Percentiles rank a stretch among this genome's conserved stretches.
Conservation (phyloP, 2,329 filamentous ascomycete genomes). For the Phoma sp. region DNA sequence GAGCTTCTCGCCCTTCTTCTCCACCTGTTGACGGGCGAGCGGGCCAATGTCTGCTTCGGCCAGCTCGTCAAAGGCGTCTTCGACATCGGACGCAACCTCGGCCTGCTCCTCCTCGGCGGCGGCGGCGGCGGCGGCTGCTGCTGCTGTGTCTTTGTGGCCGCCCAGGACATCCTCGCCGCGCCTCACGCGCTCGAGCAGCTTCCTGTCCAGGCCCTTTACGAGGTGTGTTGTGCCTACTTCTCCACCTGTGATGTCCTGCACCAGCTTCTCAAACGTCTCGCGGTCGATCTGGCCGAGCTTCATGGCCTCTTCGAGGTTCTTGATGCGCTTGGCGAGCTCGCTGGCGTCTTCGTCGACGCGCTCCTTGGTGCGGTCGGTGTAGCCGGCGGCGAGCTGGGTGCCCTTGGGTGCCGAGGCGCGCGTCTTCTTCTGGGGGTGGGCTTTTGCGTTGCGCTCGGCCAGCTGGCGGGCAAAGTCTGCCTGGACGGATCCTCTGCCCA, state of each 20-base stretch:
- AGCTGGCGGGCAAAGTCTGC: constrained; percentile 84
- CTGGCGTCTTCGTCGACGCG: constrained; percentile 61
- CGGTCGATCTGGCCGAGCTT: constrained; percentile 85
- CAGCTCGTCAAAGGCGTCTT: constrained; percentile 59
- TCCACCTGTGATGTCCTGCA: constrained; percentile 80
- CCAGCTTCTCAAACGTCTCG: constrained; percentile 75
- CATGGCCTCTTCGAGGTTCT: constrained; percentile 79
- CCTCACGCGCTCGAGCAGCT: constrained; percentile 72
- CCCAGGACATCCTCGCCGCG: constrained; percentile 65
- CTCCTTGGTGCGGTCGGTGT: constrained; percentile 78
- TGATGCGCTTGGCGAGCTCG: constrained; percentile 70
- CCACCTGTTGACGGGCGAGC: constrained; percentile 64
- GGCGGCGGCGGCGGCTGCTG: too few relatives aligned
- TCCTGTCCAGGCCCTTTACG: constrained; percentile 90
- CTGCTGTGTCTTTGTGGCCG: constrained; percentile 42
- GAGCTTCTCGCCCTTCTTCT: constrained; percentile 62
- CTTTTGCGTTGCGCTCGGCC: constrained; percentile 70
- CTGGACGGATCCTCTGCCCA: constrained; percentile 59
- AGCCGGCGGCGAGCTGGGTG: constrained; percentile 77
- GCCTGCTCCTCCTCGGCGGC: constrained; percentile 26
- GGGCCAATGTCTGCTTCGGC: constrained; percentile 73
- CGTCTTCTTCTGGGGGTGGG: constrained; percentile 71
- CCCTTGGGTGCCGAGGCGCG: constrained; percentile 83
- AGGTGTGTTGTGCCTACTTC: constrained; percentile 82
- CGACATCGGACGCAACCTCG: constrained; percentile 43